Base-by-base conservation (phyloP, 495 filamentous ascomycete genomes). In the Penicillium bialowiezense region DNA sequence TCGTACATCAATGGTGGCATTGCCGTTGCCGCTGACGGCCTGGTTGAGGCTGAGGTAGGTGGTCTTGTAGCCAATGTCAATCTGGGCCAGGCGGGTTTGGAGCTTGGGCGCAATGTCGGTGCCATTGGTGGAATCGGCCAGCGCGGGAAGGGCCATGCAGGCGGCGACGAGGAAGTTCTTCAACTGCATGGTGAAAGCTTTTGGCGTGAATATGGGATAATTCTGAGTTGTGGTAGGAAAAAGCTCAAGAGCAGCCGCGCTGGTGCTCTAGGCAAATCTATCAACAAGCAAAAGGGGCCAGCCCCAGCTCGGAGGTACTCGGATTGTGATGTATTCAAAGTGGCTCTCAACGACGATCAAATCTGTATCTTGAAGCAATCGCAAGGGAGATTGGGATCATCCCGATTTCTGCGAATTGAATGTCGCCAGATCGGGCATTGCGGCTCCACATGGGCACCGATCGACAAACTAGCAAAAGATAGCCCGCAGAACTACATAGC, bases 31-130 rank as follows among this genome's bases (percentile, higher is more conserved):
- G 33, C 36, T 17, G n/a, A 19, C 41, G 13, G 44, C 31, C 24
- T 44, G 40, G 48, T 38, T 51, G 20, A 51, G 33, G 9, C 37
- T n/a, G 13, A 44, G 19, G 35, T 37, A 33, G 32, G 41, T 44
- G 9, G 43, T 32, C 41, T 51, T 41, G 48, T 44, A 51, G 19
- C 48, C 48, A 20, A 51, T 34, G 40, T 51, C 48, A 26, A 51
- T 33, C 23, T 51, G 48, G 17, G 48, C 31, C 17, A 51, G 28
- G 26, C 48, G 48, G 40, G 17, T 19, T 39, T 51, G 48, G 15
- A 51, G 33, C 5, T 32, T 21, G 12, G 48, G 48, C 21, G 51
- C 51, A 39, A 54, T 54, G 23, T 49, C 45, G 42, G 21, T 50
- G 36, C 15, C 40, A 26, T 54, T 54, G 33, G 38, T 41, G 28